Evolutionary conservation across 2,329 filamentous ascomycete genomes (phyloP), one percentile per base, ranked within the genome.

Genomic region (Alternaria solani): DNA sequence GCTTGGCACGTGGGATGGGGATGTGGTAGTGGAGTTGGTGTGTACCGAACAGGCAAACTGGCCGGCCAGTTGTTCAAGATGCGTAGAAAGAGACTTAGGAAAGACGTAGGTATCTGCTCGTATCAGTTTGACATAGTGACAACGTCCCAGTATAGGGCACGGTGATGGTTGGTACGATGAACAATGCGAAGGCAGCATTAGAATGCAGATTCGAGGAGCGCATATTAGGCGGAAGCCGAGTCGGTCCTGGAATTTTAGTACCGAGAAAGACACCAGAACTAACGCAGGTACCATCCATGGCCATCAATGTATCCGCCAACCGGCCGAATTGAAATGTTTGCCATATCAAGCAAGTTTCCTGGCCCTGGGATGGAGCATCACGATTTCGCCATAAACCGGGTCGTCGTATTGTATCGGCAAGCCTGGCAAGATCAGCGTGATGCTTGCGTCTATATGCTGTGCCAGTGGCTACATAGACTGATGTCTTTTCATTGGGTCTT

Each of bases 1-100:
- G 38, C 57, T 59, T 55, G 57, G 57, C 57, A 32, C 5, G 44
- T 54, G 51, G 38, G 36, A 43, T 55, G 43, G 18, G 56, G 51
- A 38, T 43, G 51, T 43, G 34, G 56, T 46, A 14, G 48, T 57
- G 49, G 49, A 58, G 32, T 52, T 39, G 32, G 55, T 53, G 23
- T 53, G n/a, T 7, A 41, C 41, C 3, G 25, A 53, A 57, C 25
- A 34, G 30, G 41, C 51, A 57, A 52, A 28, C 48, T 34, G 30
- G 20, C 41, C 49, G 25, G 11, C 7, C 12, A 14, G 9, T 53
- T 7, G 41, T 49, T 49, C 18, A 38, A 26, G n/a, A 38, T 49
- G 3, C 34, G 8, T 3, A 11, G 20, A 20, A 20, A 36, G 18
- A 30, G 11, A 16, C 5, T 28, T 41, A 2, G 20, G 39, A 30